phyloP scores from a whole-genome alignment of 2,329 filamentous ascomycete genomes.

The Fusarium coicis region DNA sequence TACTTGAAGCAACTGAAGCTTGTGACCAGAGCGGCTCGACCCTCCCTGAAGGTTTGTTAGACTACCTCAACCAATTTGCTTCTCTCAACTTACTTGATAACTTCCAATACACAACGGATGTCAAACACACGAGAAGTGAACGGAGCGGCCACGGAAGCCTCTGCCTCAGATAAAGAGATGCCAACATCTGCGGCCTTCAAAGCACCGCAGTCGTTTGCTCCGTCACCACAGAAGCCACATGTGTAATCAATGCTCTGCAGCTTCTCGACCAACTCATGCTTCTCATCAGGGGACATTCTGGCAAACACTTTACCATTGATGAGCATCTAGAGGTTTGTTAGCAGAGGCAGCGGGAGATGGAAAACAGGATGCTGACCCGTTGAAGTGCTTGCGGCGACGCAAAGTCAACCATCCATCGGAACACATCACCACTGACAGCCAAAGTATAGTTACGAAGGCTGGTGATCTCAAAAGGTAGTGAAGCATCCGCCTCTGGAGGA shows the following conservation, averaged over 20 bases:
- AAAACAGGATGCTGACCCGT: conserved; percentile 58
- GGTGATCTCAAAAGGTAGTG: conserved; percentile 84
- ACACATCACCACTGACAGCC: conserved; percentile 91
- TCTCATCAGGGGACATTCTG: conserved; percentile 98
- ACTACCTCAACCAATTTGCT: background rate
- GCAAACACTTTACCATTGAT: conserved; percentile 93
- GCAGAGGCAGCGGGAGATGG: background rate
- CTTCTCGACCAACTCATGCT: conserved; percentile 97
- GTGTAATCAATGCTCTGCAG: conserved; percentile 96
- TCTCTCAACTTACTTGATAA: conserved; percentile 74
- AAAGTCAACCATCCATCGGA: conserved; percentile 95
- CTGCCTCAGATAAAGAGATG: conserved; percentile 95
- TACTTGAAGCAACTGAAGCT: conserved; percentile 99
- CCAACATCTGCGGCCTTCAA: conserved; percentile 97
- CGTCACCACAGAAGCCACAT: conserved; percentile 95
- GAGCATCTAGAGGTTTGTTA: conserved; percentile 72
- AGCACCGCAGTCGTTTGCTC: conserved; percentile 96
- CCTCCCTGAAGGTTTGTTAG: conserved; percentile 70
- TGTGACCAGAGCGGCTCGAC: conserved; percentile 93
- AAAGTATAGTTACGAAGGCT: conserved; percentile 88
- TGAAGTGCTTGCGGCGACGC: conserved; percentile 83
- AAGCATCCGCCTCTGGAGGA: conserved; percentile 79
- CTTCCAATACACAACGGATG: conserved; percentile 91
- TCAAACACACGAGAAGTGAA: conserved; percentile 97
- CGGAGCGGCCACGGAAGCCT: conserved; percentile 97